These are phyloP conservation scores for Cryptococcus amylolentus DNA, from an alignment of 1,284 basidiomycete species.

Conservation along the genomic window DNA sequence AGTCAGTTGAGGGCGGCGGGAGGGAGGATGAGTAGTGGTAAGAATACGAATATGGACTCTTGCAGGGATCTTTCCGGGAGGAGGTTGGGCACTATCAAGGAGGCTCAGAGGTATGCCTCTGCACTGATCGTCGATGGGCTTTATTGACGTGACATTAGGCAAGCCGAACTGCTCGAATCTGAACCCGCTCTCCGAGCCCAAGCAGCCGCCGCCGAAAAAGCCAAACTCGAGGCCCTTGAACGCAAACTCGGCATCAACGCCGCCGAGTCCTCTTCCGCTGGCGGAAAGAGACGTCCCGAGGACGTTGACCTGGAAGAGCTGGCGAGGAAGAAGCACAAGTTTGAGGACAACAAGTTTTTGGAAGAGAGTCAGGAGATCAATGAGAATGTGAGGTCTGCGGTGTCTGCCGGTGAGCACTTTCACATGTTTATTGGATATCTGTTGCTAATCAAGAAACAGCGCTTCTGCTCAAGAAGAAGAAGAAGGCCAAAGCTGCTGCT, in stretches of 20 bases:
- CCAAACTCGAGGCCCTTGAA: conserved; percentile 80
- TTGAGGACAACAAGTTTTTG: conserved; percentile 88
- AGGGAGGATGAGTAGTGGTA: conserved; percentile 93
- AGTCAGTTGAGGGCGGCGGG: conserved; percentile 93
- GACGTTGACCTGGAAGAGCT: conserved; percentile 50
- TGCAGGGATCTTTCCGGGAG: conserved; percentile 90
- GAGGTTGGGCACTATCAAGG: conserved; percentile 87
- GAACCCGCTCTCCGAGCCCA: conserved; percentile 79
- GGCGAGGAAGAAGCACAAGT: conserved; percentile 75
- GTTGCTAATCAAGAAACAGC: not conserved
- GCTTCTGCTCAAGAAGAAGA: conserved; percentile 79
- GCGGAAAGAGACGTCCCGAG: conserved; percentile 50
- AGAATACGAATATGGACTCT: conserved; percentile 91
- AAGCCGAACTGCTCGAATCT: conserved; percentile 82
- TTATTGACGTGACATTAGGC: conserved; percentile 51
- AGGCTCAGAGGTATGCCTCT: conserved; percentile 74
- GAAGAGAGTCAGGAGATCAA: conserved; percentile 90
- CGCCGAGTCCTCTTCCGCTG: conserved; percentile 22
- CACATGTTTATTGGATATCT: not conserved
- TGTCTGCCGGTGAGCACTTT: conserved; percentile 64
- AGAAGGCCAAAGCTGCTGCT: conserved; percentile 65
- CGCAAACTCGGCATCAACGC: conserved; percentile 68
- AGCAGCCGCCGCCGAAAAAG: conserved; percentile 72
- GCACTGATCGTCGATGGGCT: not conserved
- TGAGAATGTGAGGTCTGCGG: conserved; percentile 86